phyloP scores from a whole-genome alignment of 1,139 yeast genomes.

The Saccharomycopsis crataegensis region DNA sequence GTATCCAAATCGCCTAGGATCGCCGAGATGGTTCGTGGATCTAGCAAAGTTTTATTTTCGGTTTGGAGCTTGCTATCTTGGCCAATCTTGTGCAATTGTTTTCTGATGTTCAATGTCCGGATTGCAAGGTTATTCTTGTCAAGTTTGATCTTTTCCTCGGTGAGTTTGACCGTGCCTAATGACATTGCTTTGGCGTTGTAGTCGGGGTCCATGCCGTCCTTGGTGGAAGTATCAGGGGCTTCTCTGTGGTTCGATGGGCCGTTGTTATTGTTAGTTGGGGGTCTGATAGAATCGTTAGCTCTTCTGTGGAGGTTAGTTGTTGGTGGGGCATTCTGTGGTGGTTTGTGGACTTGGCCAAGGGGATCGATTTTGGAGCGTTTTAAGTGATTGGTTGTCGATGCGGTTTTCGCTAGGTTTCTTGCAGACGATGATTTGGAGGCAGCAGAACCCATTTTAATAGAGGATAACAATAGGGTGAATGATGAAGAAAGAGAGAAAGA shows the following conservation, averaged over 20 bases:
- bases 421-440: conserved; percentile 11
- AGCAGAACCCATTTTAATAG: conserved; percentile 14
- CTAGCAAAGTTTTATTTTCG: conserved; percentile 8
- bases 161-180: conserved; percentile 13
- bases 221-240: conserved; percentile 1
- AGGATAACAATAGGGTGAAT: no score
- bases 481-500: no score
- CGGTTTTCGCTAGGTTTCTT: conserved; percentile 10
- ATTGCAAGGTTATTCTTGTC: conserved; percentile 16
- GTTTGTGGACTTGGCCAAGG: neutral
- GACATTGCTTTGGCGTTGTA: conserved; percentile 15
- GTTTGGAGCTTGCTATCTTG: conserved; percentile 4
- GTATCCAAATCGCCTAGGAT: conserved; percentile 12
- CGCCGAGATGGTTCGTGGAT: conserved; percentile 18
- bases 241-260: neutral
- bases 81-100: conserved; percentile 11
- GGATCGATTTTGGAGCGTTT: conserved; percentile 15
- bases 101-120: conserved; percentile 11
- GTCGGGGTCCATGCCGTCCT: conserved; percentile 18
- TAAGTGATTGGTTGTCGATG: neutral
- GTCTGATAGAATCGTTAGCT: neutral
- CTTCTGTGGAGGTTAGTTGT: no score
- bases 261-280: neutral
- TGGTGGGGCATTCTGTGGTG: neutral
- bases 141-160: conserved; percentile 7